Percentiles rank a stretch among this genome's conserved stretches.
Evolutionary conservation across 257 asterid genomes (phyloP).

Genomic region (Henckelia pumila): DNA sequence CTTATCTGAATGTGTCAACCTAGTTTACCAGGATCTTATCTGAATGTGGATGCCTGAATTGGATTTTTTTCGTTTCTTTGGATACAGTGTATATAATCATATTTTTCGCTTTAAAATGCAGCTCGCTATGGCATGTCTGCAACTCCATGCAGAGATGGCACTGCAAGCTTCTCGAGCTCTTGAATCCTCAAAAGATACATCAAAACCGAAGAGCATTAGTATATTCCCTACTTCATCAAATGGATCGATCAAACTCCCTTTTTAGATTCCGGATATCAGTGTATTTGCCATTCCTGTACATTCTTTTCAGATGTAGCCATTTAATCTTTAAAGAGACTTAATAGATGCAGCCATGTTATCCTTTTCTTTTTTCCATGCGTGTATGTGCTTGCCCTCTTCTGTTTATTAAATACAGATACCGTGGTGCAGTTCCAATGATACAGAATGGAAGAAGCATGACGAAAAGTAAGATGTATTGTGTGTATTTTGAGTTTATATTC

Average conservation of each 20-base stretch:
- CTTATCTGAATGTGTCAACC: neutral
- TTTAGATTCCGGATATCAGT: slow-evolving; percentile 26
- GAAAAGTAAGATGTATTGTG: neutral
- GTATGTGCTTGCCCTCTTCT: neutral
- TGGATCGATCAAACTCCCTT: slow-evolving; percentile 51
- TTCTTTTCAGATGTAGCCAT: neutral
- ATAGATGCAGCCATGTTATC: too few relatives aligned
- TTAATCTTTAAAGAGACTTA: neutral
- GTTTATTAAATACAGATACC: too few relatives aligned
- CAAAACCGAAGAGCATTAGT: slow-evolving; percentile 32
- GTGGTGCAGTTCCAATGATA: neutral
- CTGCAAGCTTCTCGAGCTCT: slow-evolving; percentile 85
- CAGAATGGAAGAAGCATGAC: neutral
- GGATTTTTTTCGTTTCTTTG: neutral
- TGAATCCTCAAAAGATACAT: slow-evolving; percentile 39
- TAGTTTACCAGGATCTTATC: neutral
- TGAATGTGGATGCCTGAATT: neutral
- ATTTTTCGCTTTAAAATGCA: slow-evolving; percentile 34
- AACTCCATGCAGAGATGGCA: slow-evolving; percentile 89
- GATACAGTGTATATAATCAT: slow-evolving; percentile 1
- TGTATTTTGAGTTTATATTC: neutral
- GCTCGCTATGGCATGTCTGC: slow-evolving; percentile 89
- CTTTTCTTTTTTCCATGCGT: too few relatives aligned
- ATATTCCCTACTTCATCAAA: slow-evolving; percentile 42
- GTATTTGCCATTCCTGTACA: neutral